phyloP scores from a whole-genome alignment of 345 rosid genomes.

The Citrus inodora region DNA sequence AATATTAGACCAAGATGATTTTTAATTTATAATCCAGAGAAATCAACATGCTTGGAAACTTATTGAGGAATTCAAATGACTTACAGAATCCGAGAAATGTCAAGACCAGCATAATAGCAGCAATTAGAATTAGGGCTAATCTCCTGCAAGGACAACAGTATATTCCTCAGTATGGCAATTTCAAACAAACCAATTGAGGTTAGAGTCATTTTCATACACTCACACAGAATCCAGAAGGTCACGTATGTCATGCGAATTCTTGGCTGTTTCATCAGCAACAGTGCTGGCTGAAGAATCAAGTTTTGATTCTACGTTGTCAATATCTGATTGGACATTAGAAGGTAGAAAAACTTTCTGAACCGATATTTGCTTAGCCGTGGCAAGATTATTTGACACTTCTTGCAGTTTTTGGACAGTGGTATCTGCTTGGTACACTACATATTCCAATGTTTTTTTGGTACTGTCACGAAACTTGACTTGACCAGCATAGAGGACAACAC shows the following conservation, averaged over 20 bases:
- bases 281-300: constrained; percentile 52
- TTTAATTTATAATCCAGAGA: neutral
- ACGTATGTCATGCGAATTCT: constrained; percentile 51
- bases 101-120: constrained; percentile 76
- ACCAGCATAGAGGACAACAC: constrained; percentile 68
- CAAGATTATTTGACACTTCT: constrained; percentile 64
- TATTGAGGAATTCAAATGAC: constrained; percentile 13
- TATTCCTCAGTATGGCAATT: neutral
- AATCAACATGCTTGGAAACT: neutral
- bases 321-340: constrained; percentile 75
- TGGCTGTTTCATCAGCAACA: constrained; percentile 49
- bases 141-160: constrained; percentile 47
- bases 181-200: neutral
- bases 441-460: constrained; percentile 63
- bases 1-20: neutral
- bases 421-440: constrained; percentile 75
- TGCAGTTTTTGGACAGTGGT: constrained; percentile 50
- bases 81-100: constrained; percentile 82
- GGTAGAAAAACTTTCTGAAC: constrained; percentile 77
- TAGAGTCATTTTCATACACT: constrained; percentile 5
- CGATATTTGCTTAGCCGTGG: constrained; percentile 60
- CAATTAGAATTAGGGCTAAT: constrained; percentile 54
- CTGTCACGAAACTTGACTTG: constrained; percentile 68
- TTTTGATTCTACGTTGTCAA: constrained; percentile 66
- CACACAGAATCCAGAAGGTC: constrained; percentile 78